Evolutionary conservation across 2,329 filamentous ascomycete genomes (phyloP), one percentile per base, ranked within the genome.

Genomic region (Pezicula rhizophila): DNA sequence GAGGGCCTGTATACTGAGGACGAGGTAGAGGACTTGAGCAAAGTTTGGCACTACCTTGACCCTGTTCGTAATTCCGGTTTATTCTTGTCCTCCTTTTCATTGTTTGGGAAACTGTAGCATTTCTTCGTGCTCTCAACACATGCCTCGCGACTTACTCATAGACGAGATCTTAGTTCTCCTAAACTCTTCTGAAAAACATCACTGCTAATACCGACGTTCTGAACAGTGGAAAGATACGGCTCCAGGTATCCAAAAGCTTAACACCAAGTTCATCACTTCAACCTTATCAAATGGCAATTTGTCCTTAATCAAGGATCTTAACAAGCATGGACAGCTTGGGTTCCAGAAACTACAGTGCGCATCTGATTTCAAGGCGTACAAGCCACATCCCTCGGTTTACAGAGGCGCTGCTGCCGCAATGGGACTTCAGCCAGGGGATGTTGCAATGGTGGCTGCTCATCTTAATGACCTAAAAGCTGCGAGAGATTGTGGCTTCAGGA

Each of bases 391-490:
- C 7, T 70, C 65, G 45, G 82, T 84, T 2, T 93, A 93, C 61
- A 72, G 77, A 1, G 87, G 87, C 4, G 87, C 84, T 0, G 85
- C 74, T 2, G 66, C 71, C 49, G 72, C 70, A 55, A 66, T 91
- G 46, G 78, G 76, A 0, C 38, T 60, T 14, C 57, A 75, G 52
- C 77, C 82, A 0, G 63, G 64, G 2, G 74, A 90, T 60, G 84
- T 88, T 49, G 85, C 80, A 17, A 81, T 93, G 79, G 85, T 93
- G 17, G 88, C 89, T 14, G 82, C 87, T 34, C 87, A 92, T 67
- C 68, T 92, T 50, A 65, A 61, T 5, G 88, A 92, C 65, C 67
- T 93, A 47, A 70, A 78, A 52, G 84, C 77, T 0, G 88, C 88
- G 4, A 80, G 80, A 57, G 62, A 59, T 2, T 75, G 72, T 51